Evolutionary conservation across 805 yeast genomes (phyloP).

Genomic region (Metschnikowia vanudenii): DNA sequence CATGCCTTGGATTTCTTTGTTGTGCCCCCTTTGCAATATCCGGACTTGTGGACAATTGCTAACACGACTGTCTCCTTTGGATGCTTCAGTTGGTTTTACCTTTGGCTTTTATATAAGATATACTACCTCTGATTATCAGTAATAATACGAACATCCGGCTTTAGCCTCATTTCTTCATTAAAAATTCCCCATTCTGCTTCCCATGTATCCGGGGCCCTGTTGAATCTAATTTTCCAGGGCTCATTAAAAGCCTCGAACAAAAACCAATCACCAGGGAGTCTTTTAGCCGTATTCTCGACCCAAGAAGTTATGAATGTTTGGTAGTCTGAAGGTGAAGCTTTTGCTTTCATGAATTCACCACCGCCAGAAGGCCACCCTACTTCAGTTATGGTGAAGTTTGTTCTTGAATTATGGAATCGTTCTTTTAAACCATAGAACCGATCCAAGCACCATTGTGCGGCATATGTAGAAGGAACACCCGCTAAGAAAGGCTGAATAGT

Average conservation of each 20-base stretch:
- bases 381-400: constrained; percentile 51
- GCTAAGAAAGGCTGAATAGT: constrained; percentile 69
- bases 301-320: constrained; percentile 51
- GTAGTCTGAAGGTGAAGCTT: constrained; percentile 45
- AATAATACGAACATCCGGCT: constrained; percentile 1
- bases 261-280: constrained; percentile 45
- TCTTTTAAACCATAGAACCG: constrained; percentile 43
- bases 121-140: constrained; percentile 16
- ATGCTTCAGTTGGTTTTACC: constrained; percentile 71
- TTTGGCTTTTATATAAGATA: constrained; percentile 69
- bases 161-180: constrained; percentile 6
- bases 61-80: constrained; percentile 74
- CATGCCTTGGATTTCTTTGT: constrained; percentile 54
- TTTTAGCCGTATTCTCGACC: constrained; percentile 45
- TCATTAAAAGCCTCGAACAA: constrained; percentile 73
- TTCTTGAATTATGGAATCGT: constrained; percentile 23
- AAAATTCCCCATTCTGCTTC: constrained; percentile 75
- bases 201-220: constrained; percentile 51
- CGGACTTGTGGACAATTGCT: constrained; percentile 82
- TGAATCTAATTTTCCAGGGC: constrained; percentile 62
- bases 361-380: constrained; percentile 75
- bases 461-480: constrained; percentile 48
- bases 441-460: constrained; percentile 46
- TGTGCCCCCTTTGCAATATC: constrained; percentile 58
- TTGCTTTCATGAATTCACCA: constrained; percentile 45